Base-by-base conservation (phyloP, 441 rosid genomes). In the Pelargonium fulgidum region DNA sequence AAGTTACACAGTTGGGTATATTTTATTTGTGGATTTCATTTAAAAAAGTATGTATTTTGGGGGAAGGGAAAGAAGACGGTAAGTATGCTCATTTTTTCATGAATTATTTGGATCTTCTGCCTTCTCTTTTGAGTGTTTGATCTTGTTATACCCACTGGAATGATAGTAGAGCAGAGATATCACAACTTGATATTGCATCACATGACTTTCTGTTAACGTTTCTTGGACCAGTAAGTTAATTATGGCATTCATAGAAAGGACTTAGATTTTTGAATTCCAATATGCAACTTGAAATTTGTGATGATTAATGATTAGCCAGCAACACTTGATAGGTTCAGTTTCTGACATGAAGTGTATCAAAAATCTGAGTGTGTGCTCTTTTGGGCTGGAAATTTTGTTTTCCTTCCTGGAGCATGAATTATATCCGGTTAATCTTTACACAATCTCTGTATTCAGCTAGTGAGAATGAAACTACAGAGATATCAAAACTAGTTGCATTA, bases 301-400 rank as follows among this genome's bases (percentile, higher is more conserved):
- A 26, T 56, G 11, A 22, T 56, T 16, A 8, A 26, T 56, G 11
- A 22, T 56, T 16, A 8, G 4, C 6, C 61, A 54, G 20, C 16
- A n/a, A 7, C 61, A 14, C 19, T 17, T 16, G 20, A n/a, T 9
- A n/a, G 16, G 58, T 50, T 12, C 58, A 2, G 58, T 50, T 14
- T 52, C 7, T 7, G 19, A 54, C 61, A 16, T 54, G 61, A 54
- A 16, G 61, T 1, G 16, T 16, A 50, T 54, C 16, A 2, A 5
- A 54, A 7, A 54, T 54, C 61, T 54, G 61, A 54, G 17, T n/a
- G 61, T 54, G 19, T 54, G 61, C 61, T 16, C 20, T 54, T 54
- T 54, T 54, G 3, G 24, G 22, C 20, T 54, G 9, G 61, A 54
- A 54, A 16, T 16, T 16, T 17, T 54, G 14, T 14, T 16, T 16